phyloP scores from a whole-genome alignment of 2,329 filamentous ascomycete species.

The Cladosporium sp. region DNA sequence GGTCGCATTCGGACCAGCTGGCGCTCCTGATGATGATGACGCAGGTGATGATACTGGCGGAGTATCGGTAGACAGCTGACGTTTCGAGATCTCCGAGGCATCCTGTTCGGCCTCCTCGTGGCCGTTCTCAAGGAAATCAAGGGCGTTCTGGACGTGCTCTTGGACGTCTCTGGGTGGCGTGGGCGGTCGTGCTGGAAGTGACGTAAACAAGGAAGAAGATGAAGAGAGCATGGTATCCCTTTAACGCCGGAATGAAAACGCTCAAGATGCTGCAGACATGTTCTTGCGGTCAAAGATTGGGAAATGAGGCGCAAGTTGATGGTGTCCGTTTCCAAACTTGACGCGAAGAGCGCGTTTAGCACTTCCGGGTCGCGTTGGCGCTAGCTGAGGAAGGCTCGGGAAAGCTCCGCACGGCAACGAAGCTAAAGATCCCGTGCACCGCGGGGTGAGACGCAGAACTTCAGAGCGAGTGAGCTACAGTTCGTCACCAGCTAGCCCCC shows the following conservation, averaged over 20 bases:
- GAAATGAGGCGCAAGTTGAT: constrained; percentile 17
- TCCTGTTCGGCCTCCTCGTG: constrained; percentile 28
- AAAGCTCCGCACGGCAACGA: constrained; percentile 1
- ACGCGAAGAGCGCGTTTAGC: constrained; percentile 1
- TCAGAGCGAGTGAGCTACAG: background rate
- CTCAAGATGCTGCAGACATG: constrained; percentile 14
- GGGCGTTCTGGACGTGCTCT: constrained; percentile 42
- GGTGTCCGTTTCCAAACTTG: constrained; percentile 3
- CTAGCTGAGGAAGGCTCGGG: constrained; percentile 1
- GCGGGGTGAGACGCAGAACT: background rate
- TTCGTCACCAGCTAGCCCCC: background rate
- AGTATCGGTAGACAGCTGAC: constrained; percentile 23
- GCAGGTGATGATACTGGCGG: constrained; percentile 32
- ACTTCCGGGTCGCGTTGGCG: constrained; percentile 1
- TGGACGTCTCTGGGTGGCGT: constrained; percentile 56
- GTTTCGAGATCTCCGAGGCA: constrained; percentile 5
- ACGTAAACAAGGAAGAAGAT: constrained; percentile 15
- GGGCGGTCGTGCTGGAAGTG: constrained; percentile 55
- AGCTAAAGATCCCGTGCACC: background rate
- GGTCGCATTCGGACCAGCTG: constrained; percentile 39
- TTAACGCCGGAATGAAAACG: constrained; percentile 5
- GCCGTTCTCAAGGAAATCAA: constrained; percentile 46
- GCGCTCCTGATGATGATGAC: constrained; percentile 36
- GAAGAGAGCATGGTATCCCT: constrained; percentile 22
- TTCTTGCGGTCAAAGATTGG: background rate